Evolutionary conservation across 192 early-diverging fungal genomes (phyloP).

Genomic region (Entrophospora sp.): DNA sequence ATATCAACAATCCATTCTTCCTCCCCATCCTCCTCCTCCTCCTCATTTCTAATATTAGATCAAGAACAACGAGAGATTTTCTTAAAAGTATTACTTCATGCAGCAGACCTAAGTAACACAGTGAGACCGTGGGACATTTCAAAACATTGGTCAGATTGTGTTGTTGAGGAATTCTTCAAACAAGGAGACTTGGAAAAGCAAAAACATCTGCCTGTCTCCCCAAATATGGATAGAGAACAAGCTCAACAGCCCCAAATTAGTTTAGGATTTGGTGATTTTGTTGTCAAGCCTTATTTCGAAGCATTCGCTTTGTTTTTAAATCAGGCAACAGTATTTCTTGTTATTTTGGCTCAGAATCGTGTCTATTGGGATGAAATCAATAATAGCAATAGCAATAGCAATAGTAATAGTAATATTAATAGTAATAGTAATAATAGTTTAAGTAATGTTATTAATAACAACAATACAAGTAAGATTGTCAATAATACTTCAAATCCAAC

Average conservation of each 20-base stretch:
- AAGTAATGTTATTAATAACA: no score
- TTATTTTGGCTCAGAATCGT: slow-evolving; percentile 45
- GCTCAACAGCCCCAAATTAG: slow-evolving; percentile 65
- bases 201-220: slow-evolving; percentile 67
- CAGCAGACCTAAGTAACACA: slow-evolving; percentile 85
- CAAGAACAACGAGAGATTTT: slow-evolving; percentile 50
- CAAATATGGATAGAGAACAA: slow-evolving; percentile 79
- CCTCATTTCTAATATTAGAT: slow-evolving; percentile 19
- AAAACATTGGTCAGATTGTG: slow-evolving; percentile 82
- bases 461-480: no score
- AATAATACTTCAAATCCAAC: no score
- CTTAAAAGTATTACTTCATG: slow-evolving; percentile 69
- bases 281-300: slow-evolving; percentile 81
- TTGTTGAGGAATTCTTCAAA: slow-evolving; percentile 77
- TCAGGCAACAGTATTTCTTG: slow-evolving; percentile 49
- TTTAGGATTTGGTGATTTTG: slow-evolving; percentile 77
- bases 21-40: slow-evolving; percentile 9
- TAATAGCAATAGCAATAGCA: no score
- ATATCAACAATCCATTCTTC: slow-evolving; percentile 7
- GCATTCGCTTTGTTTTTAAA: slow-evolving; percentile 73
- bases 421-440: no score
- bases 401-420: no score
- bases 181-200: slow-evolving; percentile 81
- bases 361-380: slow-evolving; percentile 44
- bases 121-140: slow-evolving; percentile 77